Base-by-base conservation (phyloP, 768 basidiomycete genomes). In the Leccinum barrowsii region DNA sequence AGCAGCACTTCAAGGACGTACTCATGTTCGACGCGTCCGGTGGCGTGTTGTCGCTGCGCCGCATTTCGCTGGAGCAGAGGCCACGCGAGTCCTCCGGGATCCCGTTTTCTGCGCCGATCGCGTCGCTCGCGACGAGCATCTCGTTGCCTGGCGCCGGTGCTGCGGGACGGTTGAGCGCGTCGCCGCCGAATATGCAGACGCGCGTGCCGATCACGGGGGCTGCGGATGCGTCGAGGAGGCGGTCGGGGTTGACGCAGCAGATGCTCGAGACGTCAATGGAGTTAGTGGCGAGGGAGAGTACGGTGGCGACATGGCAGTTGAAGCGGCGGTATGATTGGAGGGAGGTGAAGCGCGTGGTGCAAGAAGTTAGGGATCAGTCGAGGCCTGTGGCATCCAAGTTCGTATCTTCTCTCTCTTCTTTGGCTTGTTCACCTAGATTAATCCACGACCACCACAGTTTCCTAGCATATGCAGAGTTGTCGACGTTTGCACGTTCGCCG, bases 381-480 rank as follows among this genome's bases (percentile, higher is more conserved):
- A 67, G 52, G 42, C 28, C 35, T 10, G 13, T 49, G 12, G 32
- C 48, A 7, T 60, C 65, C 58, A 67, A 60, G 60, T 70, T 11
- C 32, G 62, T 66, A 17, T 47, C 4, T 30, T 42, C 19, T 22
- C 46, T 30, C 11, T 30, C 3, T 17, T 35, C 12, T 4, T 12
- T 8, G 7, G 21, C 15, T 10, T n/a, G 19, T 17, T 54, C 48
- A 63, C 19, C 5, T 51, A 42, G 21, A 24, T 37, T 1, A n/a
- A 19, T 28, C 24, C 11, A 15, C 22, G 19, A 48, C 17, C 4
- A 32, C 11, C 13, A 5, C 49, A 64, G 63, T 61, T 86, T 82
- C 73, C 80, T 95, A 5, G 80, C 92, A 0, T 84, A 87, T 46
- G 92, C 91, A 0, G 94, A 97, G 69, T 80, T 96, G 4, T 88